phyloP scores from a whole-genome alignment of 352 stramenopile genomes.

The Phytophthora europaea region DNA sequence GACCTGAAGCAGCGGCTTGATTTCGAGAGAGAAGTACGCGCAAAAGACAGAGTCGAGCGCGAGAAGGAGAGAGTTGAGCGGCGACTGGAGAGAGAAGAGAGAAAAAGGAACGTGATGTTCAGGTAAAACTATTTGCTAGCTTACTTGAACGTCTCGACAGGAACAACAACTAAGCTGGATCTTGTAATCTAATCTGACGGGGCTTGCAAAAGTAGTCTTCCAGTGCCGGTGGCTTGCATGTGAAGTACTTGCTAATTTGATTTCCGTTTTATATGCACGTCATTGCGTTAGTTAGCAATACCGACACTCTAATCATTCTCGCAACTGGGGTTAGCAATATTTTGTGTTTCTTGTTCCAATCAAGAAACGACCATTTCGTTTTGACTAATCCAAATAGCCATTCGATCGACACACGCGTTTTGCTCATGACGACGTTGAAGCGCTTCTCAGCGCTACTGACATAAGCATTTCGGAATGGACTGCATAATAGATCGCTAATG shows the following conservation, averaged over 20 bases:
- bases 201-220: too few relatives aligned
- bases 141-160: background rate
- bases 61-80: background rate
- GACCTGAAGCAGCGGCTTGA: background rate
- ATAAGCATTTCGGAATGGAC: constrained; percentile 15
- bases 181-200: background rate
- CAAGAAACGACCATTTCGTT: constrained; percentile 15
- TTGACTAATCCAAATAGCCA: constrained; percentile 23
- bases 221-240: too few relatives aligned
- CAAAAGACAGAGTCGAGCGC: background rate
- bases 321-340: constrained; percentile 19
- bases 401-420: constrained; percentile 9
- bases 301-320: background rate
- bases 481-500: constrained; percentile 3
- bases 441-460: background rate
- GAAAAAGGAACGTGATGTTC: background rate
- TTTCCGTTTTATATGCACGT: constrained; percentile 11
- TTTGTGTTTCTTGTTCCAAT: constrained; percentile 27
- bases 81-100: background rate
- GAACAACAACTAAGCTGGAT: background rate
- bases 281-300: constrained; percentile 15
- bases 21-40: background rate
- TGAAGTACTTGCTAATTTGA: constrained; percentile 13
- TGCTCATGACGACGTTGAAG: constrained; percentile 20
- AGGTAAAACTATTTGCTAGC: background rate